Base-by-base conservation (phyloP, 2,329 filamentous ascomycete genomes). In the Fusarium pininemorale region DNA sequence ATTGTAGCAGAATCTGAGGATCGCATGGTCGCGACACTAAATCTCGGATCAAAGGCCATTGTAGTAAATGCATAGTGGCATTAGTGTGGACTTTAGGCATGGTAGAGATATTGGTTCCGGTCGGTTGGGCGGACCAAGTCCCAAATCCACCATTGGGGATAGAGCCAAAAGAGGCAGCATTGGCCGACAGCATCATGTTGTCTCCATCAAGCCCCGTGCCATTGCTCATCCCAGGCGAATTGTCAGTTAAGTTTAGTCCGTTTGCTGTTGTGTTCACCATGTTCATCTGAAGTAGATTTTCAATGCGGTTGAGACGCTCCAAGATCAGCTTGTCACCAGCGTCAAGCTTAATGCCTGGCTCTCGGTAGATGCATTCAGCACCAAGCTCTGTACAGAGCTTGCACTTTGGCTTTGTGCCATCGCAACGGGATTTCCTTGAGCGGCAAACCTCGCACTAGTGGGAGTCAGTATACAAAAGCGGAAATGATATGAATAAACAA, bases 1-100 rank as follows among this genome's bases (percentile, higher is more conserved):
- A 87, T 79, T 95, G 93, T 28, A 96, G 87, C 20, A 96, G 84
- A n/a, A 94, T 92, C 79, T 95, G 92, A 6, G 93, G 93, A 78
- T 95, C 93, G 80, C 95, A 95, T 7, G 92, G 92, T 39, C 91
- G 88, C 35, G 92, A 92, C 14, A 96, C 92, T 28, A 96, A 85
- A 78, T 95, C 92, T 54, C 92, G 89, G 74, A 96, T 95, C 74
- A 95, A 85, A 18, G 93, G 94, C 90, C 93, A 95, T 78, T 95
- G 93, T 11, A 96, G 85, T 26, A 96, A 84, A 80, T 96, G 92
- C 75, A 95, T 84, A 3, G 93, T 93, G 11, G 93, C 93, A 67
- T 94, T 96, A 1, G 93, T 95, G 81, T 96, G 94, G 22, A 92
- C 87, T 82, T 94, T 95, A 28, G 94, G 94, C 93, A 96, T 96